Percentiles rank a stretch among this genome's conserved stretches.
phyloP scores from a whole-genome alignment of 805 yeast genomes.

The Dipodascus geniculatus region DNA sequence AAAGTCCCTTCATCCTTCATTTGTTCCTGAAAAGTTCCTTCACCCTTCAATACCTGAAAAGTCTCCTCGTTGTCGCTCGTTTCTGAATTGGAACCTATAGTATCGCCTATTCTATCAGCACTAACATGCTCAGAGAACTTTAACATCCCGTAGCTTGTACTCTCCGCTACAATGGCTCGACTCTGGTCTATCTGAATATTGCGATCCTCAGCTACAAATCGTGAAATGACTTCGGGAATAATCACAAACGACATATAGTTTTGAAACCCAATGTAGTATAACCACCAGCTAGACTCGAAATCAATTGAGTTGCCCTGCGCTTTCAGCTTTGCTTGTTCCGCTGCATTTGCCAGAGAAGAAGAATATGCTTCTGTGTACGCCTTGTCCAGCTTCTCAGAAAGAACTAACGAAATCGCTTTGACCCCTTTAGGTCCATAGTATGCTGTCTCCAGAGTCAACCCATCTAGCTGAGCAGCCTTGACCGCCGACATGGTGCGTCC shows the following conservation, averaged over 20 bases:
- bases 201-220: background rate
- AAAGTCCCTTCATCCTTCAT: too few species aligned
- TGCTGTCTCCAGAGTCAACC: background rate
- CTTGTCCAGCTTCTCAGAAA: background rate
- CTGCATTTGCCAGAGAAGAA: background rate
- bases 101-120: background rate
- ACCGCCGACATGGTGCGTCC: background rate
- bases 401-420: background rate
- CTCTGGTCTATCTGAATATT: background rate
- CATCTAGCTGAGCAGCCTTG: background rate
- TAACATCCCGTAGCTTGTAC: background rate
- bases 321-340: background rate
- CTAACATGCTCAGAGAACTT: background rate
- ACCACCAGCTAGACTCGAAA: background rate
- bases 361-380: background rate
- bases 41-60: too few species aligned
- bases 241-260: background rate
- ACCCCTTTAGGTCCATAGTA: background rate
- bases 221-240: background rate
- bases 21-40: too few species aligned
- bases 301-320: background rate
- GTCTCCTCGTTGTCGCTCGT: background rate
- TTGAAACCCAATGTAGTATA: background rate
- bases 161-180: background rate
- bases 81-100: background rate